phyloP scores from a whole-genome alignment of 257 asterid genomes.

The Solanum dulcamara region DNA sequence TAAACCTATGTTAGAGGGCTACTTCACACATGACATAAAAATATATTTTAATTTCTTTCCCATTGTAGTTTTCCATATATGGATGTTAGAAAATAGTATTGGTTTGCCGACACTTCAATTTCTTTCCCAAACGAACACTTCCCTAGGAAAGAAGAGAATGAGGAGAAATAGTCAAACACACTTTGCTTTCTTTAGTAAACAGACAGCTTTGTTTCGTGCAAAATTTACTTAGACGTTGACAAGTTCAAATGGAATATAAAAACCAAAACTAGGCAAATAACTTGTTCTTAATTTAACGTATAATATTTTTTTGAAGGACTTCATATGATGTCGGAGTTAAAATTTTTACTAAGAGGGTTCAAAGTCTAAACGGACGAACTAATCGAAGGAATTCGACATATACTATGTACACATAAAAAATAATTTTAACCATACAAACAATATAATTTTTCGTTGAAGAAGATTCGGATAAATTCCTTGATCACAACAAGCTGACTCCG shows the following conservation, averaged over 20 bases:
- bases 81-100: not conserved
- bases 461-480: too few species aligned
- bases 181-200: not conserved
- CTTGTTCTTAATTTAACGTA: not conserved
- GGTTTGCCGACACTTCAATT: not conserved
- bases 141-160: not conserved
- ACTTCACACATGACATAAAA: not conserved
- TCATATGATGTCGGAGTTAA: too few species aligned
- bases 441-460: too few species aligned
- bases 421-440: too few species aligned
- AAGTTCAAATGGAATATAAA: not conserved
- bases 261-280: not conserved
- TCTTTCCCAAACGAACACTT: not conserved
- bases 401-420: too few species aligned
- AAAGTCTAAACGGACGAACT: too few species aligned
- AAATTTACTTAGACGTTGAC: not conserved
- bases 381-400: too few species aligned
- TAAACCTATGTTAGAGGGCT: not conserved
- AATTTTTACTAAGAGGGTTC: too few species aligned
- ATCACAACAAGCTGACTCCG: too few species aligned
- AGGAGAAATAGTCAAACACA: not conserved
- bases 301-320: not conserved
- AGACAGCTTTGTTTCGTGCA: not conserved
- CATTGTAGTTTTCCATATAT: not conserved
- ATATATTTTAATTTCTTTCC: not conserved